Percentiles rank a stretch among this genome's conserved stretches.
phyloP scores from a whole-genome alignment of 305 asterid genomes.

The Plantago lanceolata region DNA sequence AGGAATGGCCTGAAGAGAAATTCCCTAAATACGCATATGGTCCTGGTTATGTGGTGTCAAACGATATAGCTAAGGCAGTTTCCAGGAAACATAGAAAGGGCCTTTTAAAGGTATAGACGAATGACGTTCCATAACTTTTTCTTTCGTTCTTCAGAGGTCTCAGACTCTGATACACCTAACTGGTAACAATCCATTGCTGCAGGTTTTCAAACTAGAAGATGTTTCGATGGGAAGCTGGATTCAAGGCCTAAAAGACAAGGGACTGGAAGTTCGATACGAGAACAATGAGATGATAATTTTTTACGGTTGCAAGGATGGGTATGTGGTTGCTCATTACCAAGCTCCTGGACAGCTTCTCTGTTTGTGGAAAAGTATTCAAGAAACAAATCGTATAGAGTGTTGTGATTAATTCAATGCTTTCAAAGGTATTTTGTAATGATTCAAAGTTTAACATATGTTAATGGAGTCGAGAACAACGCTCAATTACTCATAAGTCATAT shows the following conservation, averaged over 20 bases:
- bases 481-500: too few species aligned
- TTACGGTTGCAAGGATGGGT: slow-evolving; percentile 80
- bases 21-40: slow-evolving; percentile 99
- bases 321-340: slow-evolving; percentile 88
- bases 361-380: slow-evolving; percentile 87
- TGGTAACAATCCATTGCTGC: slow-evolving; percentile 21
- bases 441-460: too few species aligned
- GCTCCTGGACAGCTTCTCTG: slow-evolving; percentile 88
- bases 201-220: slow-evolving; percentile 96
- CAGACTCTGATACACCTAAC: too few species aligned
- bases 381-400: slow-evolving; percentile 51
- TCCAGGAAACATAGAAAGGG: slow-evolving; percentile 59
- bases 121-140: too few species aligned
- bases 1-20: slow-evolving; percentile 88
- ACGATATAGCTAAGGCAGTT: slow-evolving; percentile 68
- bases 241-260: slow-evolving; percentile 63
- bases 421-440: too few species aligned
- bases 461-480: too few species aligned
- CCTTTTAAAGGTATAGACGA: slow-evolving; percentile 52
- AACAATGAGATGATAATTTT: slow-evolving; percentile 64
- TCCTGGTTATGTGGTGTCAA: slow-evolving; percentile 84
- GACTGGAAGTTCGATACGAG: slow-evolving; percentile 57
- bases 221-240: slow-evolving; percentile 98
- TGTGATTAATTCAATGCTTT: slow-evolving; percentile 42
- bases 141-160: too few species aligned